Conservation (phyloP, 2,329 filamentous ascomycete genomes). For the Xylaria sp. region DNA sequence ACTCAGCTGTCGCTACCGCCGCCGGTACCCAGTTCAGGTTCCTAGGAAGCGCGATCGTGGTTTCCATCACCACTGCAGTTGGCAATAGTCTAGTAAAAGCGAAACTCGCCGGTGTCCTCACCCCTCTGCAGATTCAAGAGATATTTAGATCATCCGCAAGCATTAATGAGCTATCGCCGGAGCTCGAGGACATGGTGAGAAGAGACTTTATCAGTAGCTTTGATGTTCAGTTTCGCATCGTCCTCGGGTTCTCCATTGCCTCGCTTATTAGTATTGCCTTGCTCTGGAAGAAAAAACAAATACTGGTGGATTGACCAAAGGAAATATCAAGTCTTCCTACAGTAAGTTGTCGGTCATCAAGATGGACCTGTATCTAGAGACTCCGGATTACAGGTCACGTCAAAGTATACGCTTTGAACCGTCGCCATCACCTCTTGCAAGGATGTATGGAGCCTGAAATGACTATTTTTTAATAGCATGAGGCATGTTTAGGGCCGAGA, state of each 20-base stretch:
- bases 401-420: no score
- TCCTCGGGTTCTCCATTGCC: constrained; percentile 36
- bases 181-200: constrained; percentile 23
- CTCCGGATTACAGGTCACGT: no score
- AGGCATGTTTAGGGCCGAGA: no score
- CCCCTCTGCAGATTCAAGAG: constrained; percentile 24
- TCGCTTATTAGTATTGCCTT: constrained; percentile 32
- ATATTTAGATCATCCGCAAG: constrained; percentile 35
- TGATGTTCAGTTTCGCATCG: constrained; percentile 37
- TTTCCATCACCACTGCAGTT: constrained; percentile 39
- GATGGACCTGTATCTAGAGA: no score
- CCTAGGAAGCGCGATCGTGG: constrained; percentile 35
- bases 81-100: constrained; percentile 32
- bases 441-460: no score
- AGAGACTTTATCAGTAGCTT: constrained; percentile 32
- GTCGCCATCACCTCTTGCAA: no score
- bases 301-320: neutral
- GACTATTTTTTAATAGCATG: no score
- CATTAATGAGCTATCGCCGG: constrained; percentile 25
- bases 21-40: constrained; percentile 38
- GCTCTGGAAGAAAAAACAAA: constrained; percentile 33
- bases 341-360: no score
- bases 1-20: constrained; percentile 34
- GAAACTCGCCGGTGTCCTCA: constrained; percentile 21
- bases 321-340: no score